Base-by-base conservation (phyloP, 495 filamentous ascomycete genomes). In the Tuber melanosporum region DNA sequence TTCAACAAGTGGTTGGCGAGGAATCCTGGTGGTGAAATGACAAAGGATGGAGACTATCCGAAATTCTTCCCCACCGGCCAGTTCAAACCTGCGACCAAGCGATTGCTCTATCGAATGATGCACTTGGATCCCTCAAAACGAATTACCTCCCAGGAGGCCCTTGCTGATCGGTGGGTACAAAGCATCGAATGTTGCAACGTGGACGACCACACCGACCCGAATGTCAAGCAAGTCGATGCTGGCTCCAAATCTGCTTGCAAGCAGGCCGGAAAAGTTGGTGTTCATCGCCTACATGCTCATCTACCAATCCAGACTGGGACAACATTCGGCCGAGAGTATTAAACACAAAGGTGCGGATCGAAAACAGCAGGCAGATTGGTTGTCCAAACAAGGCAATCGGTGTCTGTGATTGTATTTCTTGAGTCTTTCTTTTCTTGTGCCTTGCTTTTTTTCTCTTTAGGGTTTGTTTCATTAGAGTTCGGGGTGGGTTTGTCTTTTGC, bases 101-200 rank as follows among this genome's bases (percentile, higher is more conserved):
- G 89, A 7, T 83, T 95, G 5, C 83, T 94, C 6, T 85, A 93
- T n/a, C 88, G 87, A 79, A 94, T 95, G 92, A 86, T 94, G 71
- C 89, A 94, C 83, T 91, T 92, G 1, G 85, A 91, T 79, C 92
- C 92, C 15, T 85, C 85, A 36, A 88, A 88, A 82, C 90, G 92
- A 36, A 88, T 91, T 74, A 87, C 89, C 42, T 91, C 93, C 71
- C 84, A 87, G 39, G 87, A 90, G 0, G 89, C 89, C 19, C 81
- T 92, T 72, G 87, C 86, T 72, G 88, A 90, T 78, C 85, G 88
- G 46, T 92, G 88, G 87, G 85, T 94, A 74, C 90, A 89, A 85
- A 84, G 85, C 41, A 87, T 93, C 73, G 90, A 92, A 78, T 93
- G 92, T 85, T 95, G 92, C 83, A 89, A 90, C 78, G 81, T 89